Percentiles rank a stretch among this genome's conserved stretches.
These are phyloP conservation scores for Scytalidium lignicola DNA, from an alignment of 2,329 filamentous ascomycete species.

Conservation along the genomic window DNA sequence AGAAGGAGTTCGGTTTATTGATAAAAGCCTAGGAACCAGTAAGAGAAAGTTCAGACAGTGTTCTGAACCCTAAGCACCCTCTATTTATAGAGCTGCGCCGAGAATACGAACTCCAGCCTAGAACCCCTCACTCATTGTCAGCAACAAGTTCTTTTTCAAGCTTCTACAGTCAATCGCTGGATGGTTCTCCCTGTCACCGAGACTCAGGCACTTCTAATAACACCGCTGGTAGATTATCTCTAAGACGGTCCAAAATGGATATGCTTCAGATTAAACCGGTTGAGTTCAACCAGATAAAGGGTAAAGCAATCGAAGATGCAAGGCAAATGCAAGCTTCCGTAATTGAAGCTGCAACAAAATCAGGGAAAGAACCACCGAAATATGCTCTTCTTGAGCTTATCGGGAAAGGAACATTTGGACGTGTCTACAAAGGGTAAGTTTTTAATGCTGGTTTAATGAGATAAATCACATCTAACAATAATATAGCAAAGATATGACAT, in stretches of 20 bases:
- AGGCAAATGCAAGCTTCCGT: conserved; percentile 63
- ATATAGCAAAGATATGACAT: conserved; percentile 25
- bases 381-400: conserved; percentile 70
- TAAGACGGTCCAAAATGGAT: background rate
- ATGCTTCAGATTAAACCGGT: conserved; percentile 8
- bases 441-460: background rate
- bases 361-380: conserved; percentile 54
- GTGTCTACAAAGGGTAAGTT: conserved; percentile 61
- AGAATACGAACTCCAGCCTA: too few species aligned
- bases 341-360: conserved; percentile 54
- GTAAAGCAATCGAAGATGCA: conserved; percentile 54
- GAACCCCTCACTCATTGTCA: background rate
- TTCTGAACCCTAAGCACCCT: too few species aligned
- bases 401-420: conserved; percentile 69
- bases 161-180: background rate
- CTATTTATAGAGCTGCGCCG: too few species aligned
- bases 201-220: background rate
- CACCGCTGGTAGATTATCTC: background rate
- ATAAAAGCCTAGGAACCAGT: too few species aligned
- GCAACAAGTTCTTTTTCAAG: background rate
- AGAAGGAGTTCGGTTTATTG: too few species aligned
- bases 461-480: background rate
- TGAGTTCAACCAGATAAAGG: conserved; percentile 14
- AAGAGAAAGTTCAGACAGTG: too few species aligned
- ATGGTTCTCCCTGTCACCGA: background rate